Percentiles rank a stretch among this genome's conserved stretches.
Evolutionary conservation across 208 protist genomes (phyloP).

Genomic region (Lotmaria passim): DNA sequence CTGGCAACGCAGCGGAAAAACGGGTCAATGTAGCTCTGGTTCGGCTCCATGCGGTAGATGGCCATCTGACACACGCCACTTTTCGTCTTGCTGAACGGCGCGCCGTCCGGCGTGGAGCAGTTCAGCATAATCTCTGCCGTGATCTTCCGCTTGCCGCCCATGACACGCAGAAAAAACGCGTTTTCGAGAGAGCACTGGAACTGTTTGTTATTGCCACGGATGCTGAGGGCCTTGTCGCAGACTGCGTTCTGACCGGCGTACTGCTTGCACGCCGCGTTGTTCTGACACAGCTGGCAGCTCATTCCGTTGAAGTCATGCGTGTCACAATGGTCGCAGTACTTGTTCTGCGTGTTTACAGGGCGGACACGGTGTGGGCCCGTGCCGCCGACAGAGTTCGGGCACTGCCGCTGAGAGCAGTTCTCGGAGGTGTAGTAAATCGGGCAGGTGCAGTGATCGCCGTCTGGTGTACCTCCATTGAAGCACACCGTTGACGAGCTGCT

Average conservation of each 20-base stretch:
- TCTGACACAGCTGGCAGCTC: constrained; percentile 75
- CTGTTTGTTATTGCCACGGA: constrained; percentile 74
- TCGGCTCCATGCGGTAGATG: constrained; percentile 78
- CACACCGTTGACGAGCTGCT: constrained; percentile 23
- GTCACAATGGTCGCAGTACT: constrained; percentile 60
- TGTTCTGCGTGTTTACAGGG: constrained; percentile 41
- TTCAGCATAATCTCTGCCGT: constrained; percentile 63
- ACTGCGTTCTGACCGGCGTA: constrained; percentile 26
- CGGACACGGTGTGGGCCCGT: constrained; percentile 36
- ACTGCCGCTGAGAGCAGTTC: constrained; percentile 60
- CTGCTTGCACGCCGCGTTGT: constrained; percentile 49
- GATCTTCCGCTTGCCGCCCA: constrained; percentile 74
- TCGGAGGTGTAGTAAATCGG: constrained; percentile 62
- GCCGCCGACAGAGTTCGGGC: constrained; percentile 65
- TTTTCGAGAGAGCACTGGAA: constrained; percentile 74
- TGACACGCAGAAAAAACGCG: constrained; percentile 59
- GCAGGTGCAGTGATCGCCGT: constrained; percentile 52
- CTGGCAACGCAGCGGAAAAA: constrained; percentile 78
- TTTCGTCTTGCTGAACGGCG: constrained; percentile 38
- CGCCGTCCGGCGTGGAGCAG: constrained; percentile 59
- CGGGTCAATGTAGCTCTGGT: constrained; percentile 64
- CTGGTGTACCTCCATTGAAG: constrained; percentile 55
- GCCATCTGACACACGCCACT: constrained; percentile 58
- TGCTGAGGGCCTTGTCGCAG: constrained; percentile 54
- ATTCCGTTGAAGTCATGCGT: constrained; percentile 50